phyloP scores from a whole-genome alignment of 768 basidiomycete genomes.

The Mycena albidolilacea region DNA sequence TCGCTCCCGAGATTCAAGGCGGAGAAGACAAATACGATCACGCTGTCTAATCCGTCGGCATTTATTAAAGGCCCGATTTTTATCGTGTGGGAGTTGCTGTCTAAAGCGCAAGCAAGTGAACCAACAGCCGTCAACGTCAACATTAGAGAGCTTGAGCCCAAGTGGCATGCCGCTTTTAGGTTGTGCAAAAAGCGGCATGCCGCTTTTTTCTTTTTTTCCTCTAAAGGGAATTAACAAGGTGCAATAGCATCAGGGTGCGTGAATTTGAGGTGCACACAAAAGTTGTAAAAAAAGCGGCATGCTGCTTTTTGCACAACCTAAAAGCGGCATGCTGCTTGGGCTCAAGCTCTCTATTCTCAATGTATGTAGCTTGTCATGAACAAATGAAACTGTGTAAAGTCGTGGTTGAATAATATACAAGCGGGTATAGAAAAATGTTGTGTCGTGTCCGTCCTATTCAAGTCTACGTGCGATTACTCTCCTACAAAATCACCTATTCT shows the following conservation, averaged over 20 bases:
- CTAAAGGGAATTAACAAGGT: no score
- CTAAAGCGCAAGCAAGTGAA: constrained; percentile 22
- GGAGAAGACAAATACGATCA: constrained; percentile 60
- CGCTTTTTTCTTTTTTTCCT: no score
- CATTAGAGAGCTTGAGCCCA: no score
- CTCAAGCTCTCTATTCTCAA: no score
- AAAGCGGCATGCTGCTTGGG: no score
- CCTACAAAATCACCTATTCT: constrained; percentile 34
- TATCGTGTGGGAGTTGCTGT: constrained; percentile 57
- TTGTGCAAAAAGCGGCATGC: no score
- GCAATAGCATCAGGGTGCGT: no score
- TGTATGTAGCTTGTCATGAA: no score
- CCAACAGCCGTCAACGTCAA: not conserved
- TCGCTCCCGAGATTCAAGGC: constrained; percentile 59
- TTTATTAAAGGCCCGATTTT: constrained; percentile 61
- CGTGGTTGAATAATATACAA: not conserved
- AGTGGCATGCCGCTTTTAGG: no score
- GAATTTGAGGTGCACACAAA: no score
- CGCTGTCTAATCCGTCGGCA: constrained; percentile 59
- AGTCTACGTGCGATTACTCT: not conserved
- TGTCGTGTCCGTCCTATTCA: not conserved
- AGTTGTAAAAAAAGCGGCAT: no score
- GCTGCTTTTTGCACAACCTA: no score
- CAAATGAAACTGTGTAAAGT: not conserved
- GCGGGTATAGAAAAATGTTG: not conserved